Conservation (phyloP, 2,329 filamentous ascomycete genomes). For the Hymenoscyphus salicellus region DNA sequence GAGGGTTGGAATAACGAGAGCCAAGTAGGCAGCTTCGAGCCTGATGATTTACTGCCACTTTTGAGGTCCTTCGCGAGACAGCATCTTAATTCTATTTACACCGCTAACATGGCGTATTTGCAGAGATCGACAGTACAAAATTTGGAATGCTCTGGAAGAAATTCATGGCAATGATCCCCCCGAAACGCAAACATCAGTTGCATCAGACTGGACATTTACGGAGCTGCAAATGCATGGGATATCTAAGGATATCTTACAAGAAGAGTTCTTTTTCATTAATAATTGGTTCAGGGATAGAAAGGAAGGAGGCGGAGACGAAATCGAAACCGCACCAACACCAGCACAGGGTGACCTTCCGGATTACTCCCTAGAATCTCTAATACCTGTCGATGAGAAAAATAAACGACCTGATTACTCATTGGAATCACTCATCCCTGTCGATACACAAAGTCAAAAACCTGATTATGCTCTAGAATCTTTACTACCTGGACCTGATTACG, state of each 20-base stretch:
- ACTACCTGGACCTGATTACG: constrained; percentile 13
- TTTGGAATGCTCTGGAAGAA: constrained; percentile 14
- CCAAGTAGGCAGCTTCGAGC: no score
- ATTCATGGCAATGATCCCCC: constrained; percentile 11
- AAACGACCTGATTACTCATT: constrained; percentile 15
- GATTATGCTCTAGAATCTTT: constrained; percentile 17
- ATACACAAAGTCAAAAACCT: constrained; percentile 12
- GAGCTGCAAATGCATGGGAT: constrained; percentile 18
- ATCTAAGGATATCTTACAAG: constrained; percentile 16
- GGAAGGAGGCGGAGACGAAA: constrained; percentile 7
- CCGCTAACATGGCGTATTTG: not conserved
- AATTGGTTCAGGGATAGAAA: constrained; percentile 19
- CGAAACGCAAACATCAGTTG: constrained; percentile 14
- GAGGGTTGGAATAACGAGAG: no score
- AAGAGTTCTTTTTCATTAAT: constrained; percentile 26
- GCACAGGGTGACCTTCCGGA: constrained; percentile 15
- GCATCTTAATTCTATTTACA: not conserved
- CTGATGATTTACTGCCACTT: no score
- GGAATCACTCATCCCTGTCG: constrained; percentile 7
- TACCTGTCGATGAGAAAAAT: constrained; percentile 14
- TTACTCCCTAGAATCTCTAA: constrained; percentile 16
- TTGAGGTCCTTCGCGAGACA: not conserved
- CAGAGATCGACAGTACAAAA: constrained; percentile 15
- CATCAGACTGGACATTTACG: constrained; percentile 18
- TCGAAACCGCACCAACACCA: not conserved